Percentiles rank a stretch among this genome's conserved stretches.
These are phyloP conservation scores for Thuidium tamariscinum DNA, from an alignment of 225 moss, liverwort and hornwort species.

Conservation along the genomic window DNA sequence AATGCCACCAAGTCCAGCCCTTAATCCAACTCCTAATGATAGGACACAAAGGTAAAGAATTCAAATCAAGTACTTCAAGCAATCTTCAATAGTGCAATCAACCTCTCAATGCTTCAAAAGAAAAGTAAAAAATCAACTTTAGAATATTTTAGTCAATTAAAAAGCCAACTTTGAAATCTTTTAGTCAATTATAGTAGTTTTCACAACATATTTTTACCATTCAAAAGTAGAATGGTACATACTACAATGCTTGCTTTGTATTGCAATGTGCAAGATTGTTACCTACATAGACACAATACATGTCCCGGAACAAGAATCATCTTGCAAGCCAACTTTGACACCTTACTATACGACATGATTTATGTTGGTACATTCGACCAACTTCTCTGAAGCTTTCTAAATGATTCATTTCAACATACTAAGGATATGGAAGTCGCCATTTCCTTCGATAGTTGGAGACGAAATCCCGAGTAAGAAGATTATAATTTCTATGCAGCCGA, in stretches of 20 bases:
- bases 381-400: background rate
- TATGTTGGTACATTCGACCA: background rate
- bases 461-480: background rate
- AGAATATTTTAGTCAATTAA: background rate
- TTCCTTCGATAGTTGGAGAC: background rate
- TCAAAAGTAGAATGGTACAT: background rate
- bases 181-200: background rate
- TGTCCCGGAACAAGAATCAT: no score
- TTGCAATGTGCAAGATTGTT: background rate
- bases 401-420: background rate
- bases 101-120: background rate
- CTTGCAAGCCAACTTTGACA: background rate
- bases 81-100: background rate
- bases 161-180: background rate
- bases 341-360: background rate
- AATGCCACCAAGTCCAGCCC: background rate
- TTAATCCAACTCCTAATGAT: background rate
- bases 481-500: background rate
- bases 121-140: background rate
- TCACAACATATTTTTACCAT: background rate
- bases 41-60: background rate
- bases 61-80: background rate
- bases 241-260: background rate
- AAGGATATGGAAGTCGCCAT: background rate
- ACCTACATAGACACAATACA: background rate